Evolutionary conservation across 345 rosid species (phyloP), one percentile per base, ranked within the genome.

Genomic region (Gossypium anomalum): DNA sequence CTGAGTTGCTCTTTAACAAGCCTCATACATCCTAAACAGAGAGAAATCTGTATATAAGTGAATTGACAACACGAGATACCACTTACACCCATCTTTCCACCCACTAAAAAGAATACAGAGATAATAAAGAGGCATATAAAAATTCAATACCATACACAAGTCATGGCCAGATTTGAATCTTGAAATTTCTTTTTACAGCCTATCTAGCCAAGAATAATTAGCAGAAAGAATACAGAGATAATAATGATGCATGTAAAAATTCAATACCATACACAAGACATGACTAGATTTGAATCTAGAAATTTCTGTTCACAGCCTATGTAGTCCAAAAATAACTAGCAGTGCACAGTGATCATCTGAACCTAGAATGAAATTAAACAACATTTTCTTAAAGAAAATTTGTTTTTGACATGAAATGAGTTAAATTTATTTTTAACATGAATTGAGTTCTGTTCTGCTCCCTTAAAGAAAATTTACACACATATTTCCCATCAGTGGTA

Each of bases 1-100:
- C 82, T 91, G 75, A 95, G 94, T 77, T 88, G 92, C 74, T 93
- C 99, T 85, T 89, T 93, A 68, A 91, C 87, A 44, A 95, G 87
- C 86, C 96, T 90, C 97, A 93, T 85, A 85, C 97, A 95, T 81
- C 98, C 99, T 95, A 84, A 47, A 34, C 34, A 80, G 14, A 76
- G 48, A 60, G 59, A 61, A 73, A 45, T 53, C 47, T 45, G 41
- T 2, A 81, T 3, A 29, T 6, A 67, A 22, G 57, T 5, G 71
- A 17, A 77, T 71, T 20, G 61, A 48, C 38, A 52, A 58, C 14
- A 69, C 52, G 10, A 55, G 68, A 78, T 60, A 61, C 23, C 7
- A 51, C 60, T 41, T 34, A 29, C 15, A 75, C 52, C 51, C 56
- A 20, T 65, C 38, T 13, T 20, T 45, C 34, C 56, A 41, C n/a